Evolutionary conservation across 106 monocot species (phyloP), one percentile per base, ranked within the genome.

Genomic region (Apostasia shenzhenica): DNA sequence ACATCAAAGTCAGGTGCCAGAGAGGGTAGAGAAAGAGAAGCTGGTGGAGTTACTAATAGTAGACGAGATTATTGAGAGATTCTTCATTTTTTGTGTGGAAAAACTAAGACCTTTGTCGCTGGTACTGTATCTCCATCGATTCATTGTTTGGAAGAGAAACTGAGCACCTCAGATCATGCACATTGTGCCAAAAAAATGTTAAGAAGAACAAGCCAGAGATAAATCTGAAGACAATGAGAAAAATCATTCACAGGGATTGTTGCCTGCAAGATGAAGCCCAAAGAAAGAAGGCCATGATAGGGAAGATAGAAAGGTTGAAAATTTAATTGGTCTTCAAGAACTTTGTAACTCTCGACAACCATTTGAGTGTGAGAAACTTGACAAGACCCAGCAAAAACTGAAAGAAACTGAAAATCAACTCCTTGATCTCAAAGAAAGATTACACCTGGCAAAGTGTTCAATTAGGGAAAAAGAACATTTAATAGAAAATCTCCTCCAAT

Each of bases 151-250:
- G 97, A 99, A 72, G 92, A 99, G 85, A 99, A 92, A 74, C 59
- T 99, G 54, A 99, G 90, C 78, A 99, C 97, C 54, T 78, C 93
- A 50, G 89, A 99, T 80, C 93, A 99, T 81, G 97, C 92, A 49
- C 97, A 99, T 47, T 86, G 97, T 77, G 97, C 92, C 14, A 99
- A 99, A 72, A 92, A 89, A 72, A 99, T 99, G 26, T 26, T 26
- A 26, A 26, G 26, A 99, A 93, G 81, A 99, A 99, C 74, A 99
- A 72, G 66, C 97, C 92, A 59, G 97, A 92, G 87, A 66, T 99
- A 70, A 99, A 99, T 67, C 97, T 93, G 61, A 99, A 85, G 83
- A 90, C 90, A 92, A 85, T 99, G 87, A 99, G 75, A 99, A 99
- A 79, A 92, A 99, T 78, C 59, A 90, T 99, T 48, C 97, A 92